Conservation (phyloP, 495 filamentous ascomycete genomes). For the Thermothielavioides terrestris region DNA sequence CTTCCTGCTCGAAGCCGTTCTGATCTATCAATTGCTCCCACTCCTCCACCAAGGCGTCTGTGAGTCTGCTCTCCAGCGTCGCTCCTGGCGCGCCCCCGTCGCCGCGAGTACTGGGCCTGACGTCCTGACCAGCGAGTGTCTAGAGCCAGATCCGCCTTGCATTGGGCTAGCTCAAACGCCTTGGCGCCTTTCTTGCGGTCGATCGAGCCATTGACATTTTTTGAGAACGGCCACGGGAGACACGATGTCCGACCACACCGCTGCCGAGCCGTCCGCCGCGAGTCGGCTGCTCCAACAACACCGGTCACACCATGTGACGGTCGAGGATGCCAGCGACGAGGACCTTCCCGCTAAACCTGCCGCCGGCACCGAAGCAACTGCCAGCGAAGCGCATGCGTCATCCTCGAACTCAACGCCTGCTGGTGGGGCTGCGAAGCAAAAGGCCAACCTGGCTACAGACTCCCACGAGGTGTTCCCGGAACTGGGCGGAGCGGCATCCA, state of each 20-base stretch:
- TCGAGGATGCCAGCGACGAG: conserved; percentile 75
- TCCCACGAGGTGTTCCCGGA: conserved; percentile 89
- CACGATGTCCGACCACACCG: conserved; percentile 27
- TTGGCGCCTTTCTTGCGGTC: too few relatives aligned
- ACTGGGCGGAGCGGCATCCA: conserved; percentile 61
- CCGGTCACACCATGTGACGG: conserved; percentile 54
- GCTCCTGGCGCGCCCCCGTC: too few relatives aligned
- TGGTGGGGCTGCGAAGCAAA: conserved; percentile 58
- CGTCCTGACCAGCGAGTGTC: too few relatives aligned
- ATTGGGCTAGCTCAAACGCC: conserved; percentile 1
- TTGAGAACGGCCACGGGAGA: too few relatives aligned
- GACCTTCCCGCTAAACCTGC: conserved; percentile 49
- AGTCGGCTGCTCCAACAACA: conserved; percentile 75
- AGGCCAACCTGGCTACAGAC: conserved; percentile 47
- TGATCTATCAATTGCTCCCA: not conserved
- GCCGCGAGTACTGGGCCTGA: too few relatives aligned
- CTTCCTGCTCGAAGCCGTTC: not conserved
- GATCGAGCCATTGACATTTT: too few relatives aligned
- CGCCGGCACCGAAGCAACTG: conserved; percentile 26
- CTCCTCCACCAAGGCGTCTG: too few relatives aligned
- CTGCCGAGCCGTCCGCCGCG: conserved; percentile 48
- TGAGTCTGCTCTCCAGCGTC: too few relatives aligned
- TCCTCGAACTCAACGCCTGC: conserved; percentile 39
- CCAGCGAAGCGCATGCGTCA: conserved; percentile 28
- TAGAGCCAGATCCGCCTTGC: too few relatives aligned